phyloP scores from a whole-genome alignment of 345 rosid species.

The Hypericum perforatum region DNA sequence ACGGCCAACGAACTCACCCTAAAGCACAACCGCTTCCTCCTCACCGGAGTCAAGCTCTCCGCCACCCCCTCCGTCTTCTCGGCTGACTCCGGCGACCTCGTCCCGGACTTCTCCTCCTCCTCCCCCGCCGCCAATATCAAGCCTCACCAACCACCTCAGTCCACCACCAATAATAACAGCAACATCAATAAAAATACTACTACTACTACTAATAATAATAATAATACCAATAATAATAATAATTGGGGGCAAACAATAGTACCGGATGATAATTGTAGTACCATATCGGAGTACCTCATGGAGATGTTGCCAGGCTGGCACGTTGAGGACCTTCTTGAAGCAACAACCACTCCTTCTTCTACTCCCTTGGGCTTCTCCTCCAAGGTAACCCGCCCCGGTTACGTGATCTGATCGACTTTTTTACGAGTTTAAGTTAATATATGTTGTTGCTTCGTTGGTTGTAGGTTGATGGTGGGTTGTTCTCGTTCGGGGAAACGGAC shows the following conservation, averaged over 20 bases:
- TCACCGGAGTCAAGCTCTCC: constrained; percentile 76
- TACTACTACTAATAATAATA: constrained; percentile 12
- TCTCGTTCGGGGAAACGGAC: constrained; percentile 27
- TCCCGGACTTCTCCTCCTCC: not conserved
- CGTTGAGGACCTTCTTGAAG: constrained; percentile 70
- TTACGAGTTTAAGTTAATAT: too few relatives aligned
- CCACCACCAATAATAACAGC: not conserved
- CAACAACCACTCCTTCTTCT: constrained; percentile 25
- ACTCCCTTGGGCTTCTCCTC: constrained; percentile 49
- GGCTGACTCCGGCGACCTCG: not conserved
- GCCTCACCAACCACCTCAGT: not conserved
- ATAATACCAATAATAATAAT: not conserved
- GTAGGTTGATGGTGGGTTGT: constrained; percentile 43
- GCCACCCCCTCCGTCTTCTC: constrained; percentile 24
- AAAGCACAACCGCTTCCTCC: constrained; percentile 75
- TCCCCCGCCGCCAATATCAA: not conserved
- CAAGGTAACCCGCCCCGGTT: too few relatives aligned
- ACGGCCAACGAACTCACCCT: constrained; percentile 54
- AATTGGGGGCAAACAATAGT: not conserved
- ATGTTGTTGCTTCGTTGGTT: constrained; percentile 7
- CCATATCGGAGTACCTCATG: constrained; percentile 79
- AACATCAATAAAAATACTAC: not conserved
- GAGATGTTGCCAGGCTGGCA: constrained; percentile 92
- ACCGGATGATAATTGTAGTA: constrained; percentile 32
- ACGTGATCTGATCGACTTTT: too few relatives aligned